These are phyloP conservation scores for Passiflora organensis DNA, from an alignment of 345 rosid species.

Conservation along the genomic window DNA sequence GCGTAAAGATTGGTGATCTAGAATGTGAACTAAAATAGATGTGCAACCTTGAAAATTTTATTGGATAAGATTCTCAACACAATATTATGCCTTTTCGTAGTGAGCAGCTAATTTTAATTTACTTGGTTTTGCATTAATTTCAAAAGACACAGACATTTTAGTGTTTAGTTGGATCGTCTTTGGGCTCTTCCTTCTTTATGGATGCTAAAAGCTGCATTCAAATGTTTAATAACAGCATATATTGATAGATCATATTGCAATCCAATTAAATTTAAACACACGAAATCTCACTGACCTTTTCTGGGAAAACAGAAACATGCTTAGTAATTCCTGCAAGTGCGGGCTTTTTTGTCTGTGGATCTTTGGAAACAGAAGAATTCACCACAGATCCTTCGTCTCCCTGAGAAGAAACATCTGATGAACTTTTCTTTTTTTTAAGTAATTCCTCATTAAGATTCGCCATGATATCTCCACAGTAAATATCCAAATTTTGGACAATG, in stretches of 20 bases:
- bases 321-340: slow-evolving; percentile 49
- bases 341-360: slow-evolving; percentile 41
- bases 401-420: slow-evolving; percentile 33
- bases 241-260: background rate
- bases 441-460: slow-evolving; percentile 70
- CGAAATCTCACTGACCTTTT: slow-evolving; percentile 62
- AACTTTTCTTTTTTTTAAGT: slow-evolving; percentile 49
- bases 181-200: too few species aligned
- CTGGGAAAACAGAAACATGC: slow-evolving; percentile 64
- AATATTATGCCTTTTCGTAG: too few species aligned
- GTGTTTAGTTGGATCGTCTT: too few species aligned
- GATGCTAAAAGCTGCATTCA: too few species aligned
- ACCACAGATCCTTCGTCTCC: slow-evolving; percentile 32
- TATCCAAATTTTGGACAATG: slow-evolving; percentile 55
- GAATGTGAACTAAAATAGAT: too few species aligned
- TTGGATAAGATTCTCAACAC: too few species aligned
- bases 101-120: too few species aligned
- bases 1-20: too few species aligned
- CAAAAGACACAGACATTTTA: too few species aligned
- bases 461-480: slow-evolving; percentile 61
- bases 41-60: too few species aligned
- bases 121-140: too few species aligned
- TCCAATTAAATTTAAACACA: background rate
- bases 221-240: too few species aligned
- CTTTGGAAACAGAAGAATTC: slow-evolving; percentile 35